Evolutionary conservation across 257 asterid species (phyloP), one percentile per base, ranked within the genome.

Genomic region (Nicotiana attenuata): DNA sequence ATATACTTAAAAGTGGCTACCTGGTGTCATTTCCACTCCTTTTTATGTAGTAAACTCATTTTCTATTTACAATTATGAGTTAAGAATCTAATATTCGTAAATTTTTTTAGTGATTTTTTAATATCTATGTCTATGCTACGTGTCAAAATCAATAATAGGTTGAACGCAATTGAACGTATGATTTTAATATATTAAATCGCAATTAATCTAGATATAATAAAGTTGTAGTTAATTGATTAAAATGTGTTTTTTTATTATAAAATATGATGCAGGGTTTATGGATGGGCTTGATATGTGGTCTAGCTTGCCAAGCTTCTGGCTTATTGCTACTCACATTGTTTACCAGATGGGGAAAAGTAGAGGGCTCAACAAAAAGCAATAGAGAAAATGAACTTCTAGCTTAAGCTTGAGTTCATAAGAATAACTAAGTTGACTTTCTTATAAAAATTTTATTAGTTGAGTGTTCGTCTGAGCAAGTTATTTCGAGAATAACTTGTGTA

Each of bases 221-320:
- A 38, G 53, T n/a, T 19, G 2, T 19, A 67, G 29, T 35, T 67
- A 6, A 67, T 35, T 67, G 10, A 67, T 35, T 4, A 26, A 35
- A 4, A 0, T 10, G n/a, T 19, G 4, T 17, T 67, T 19, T 19
- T 61, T 64, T 64, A 1, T 29, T 29, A 3, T 29, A 29, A 29
- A 2, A 19, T 69, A 73, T 73, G 38, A 61, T 5, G 53, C 88
- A 90, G 97, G 98, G 98, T 9, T 80, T 94, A 22, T 94, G 97
- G 97, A 89, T 85, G 33, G 98, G 97, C 22, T 57, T 91, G 22
- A 92, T 89, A 38, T 89, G 97, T 83, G 98, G 98, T 1, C 82
- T 94, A 9, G 67, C 83, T 20, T 85, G 84, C 77, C 98, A 92
- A 80, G 86, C 87, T 41, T 64, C 81, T 24, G 92, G 97, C 16